phyloP scores from a whole-genome alignment of 2,329 filamentous ascomycete species.

The Microsporum audouinii region DNA sequence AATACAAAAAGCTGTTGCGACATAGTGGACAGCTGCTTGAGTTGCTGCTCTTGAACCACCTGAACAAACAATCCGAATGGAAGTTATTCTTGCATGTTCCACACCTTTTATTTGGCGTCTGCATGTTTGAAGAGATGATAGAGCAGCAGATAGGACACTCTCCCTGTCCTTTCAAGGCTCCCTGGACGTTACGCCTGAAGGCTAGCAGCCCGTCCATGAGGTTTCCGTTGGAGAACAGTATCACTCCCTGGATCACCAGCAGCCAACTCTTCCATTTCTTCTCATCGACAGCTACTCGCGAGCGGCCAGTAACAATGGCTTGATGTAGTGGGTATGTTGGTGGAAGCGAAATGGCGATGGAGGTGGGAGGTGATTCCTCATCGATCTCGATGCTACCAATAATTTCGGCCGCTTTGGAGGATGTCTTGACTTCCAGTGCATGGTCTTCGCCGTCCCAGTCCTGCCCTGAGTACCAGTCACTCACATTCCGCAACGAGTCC shows the following conservation, averaged over 20 bases:
- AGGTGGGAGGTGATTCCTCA: conserved; percentile 70
- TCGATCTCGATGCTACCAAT: conserved; percentile 79
- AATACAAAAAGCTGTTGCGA: conserved; percentile 69
- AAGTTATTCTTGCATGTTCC: conserved; percentile 89
- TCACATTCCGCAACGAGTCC: conserved; percentile 31
- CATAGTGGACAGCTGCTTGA: conserved; percentile 87
- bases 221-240: conserved; percentile 82
- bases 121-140: conserved; percentile 78
- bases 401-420: conserved; percentile 60
- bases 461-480: conserved; percentile 33
- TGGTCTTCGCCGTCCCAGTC: conserved; percentile 41
- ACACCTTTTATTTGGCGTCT: conserved; percentile 84
- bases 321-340: conserved; percentile 69
- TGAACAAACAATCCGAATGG: conserved; percentile 79
- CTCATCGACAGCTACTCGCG: conserved; percentile 77
- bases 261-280: conserved; percentile 91
- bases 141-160: conserved; percentile 97
- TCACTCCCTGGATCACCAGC: conserved; percentile 76
- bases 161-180: conserved; percentile 79
- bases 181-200: conserved; percentile 77
- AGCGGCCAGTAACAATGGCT: conserved; percentile 63
- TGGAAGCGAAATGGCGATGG: conserved; percentile 70
- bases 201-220: conserved; percentile 76
- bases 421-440: conserved; percentile 56
- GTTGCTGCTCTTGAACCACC: conserved; percentile 94